These are phyloP conservation scores for Oryza glumipatula DNA, from an alignment of 176 grass and related monocot genomes.

Conservation along the genomic window DNA sequence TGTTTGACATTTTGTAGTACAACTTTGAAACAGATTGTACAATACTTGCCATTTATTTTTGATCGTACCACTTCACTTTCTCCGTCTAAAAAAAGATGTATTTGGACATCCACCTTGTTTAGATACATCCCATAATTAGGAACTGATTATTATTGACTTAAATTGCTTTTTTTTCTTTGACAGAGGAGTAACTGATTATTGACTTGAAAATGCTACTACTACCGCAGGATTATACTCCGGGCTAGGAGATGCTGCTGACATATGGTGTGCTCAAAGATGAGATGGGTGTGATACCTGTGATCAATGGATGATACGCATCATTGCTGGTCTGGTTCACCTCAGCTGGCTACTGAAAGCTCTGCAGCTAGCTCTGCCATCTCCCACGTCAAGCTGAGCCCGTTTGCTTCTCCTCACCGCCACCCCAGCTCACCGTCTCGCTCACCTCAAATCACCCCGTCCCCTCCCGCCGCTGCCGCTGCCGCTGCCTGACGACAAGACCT, in stretches of 20 bases:
- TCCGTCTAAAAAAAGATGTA: no score
- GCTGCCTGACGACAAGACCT: conserved; percentile 21
- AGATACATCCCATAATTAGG: no score
- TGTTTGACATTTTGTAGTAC: no score
- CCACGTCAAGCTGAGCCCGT: conserved; percentile 52
- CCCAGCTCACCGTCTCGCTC: conserved; percentile 7
- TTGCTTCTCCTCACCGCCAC: conserved; percentile 37
- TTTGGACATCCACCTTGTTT: no score
- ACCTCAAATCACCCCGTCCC: conserved; percentile 31
- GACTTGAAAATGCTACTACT: not conserved
- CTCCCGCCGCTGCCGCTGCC: not conserved
- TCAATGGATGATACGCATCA: not conserved
- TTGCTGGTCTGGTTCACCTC: no score
- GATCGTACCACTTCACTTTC: not conserved
- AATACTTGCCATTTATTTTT: no score
- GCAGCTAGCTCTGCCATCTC: conserved; percentile 13
- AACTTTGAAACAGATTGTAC: no score
- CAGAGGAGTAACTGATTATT: no score
- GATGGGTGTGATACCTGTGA: not conserved
- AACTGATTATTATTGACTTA: no score
- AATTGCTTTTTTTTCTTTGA: no score
- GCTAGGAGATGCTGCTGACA: not conserved
- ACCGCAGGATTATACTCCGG: not conserved
- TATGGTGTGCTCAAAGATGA: not conserved
- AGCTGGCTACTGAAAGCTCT: not conserved